Conservation (phyloP, 176 grass and related monocot species). For the Hsuehochloa calcarea region DNA sequence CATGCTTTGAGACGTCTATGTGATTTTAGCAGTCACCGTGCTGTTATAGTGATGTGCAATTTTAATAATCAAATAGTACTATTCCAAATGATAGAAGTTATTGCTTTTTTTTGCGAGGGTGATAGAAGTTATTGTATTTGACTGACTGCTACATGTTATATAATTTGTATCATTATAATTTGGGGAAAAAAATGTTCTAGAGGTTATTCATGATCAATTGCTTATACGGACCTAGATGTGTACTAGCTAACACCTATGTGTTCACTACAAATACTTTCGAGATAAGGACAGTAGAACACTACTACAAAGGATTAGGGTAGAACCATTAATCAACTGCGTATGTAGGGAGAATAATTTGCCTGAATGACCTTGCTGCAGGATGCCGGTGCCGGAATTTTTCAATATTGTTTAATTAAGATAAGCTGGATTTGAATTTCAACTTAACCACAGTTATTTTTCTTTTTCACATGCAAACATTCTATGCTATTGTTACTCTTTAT, state of each 20-base stretch:
- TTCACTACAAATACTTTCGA: not conserved
- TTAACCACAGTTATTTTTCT: not conserved
- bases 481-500: not conserved
- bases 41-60: not conserved
- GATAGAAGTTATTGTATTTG: constrained; percentile 8
- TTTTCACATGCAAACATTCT: not conserved
- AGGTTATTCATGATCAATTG: not conserved
- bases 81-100: not conserved
- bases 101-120: too few relatives aligned
- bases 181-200: not conserved
- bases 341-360: not conserved
- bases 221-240: not conserved
- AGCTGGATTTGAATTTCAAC: not conserved
- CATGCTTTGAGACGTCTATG: not conserved
- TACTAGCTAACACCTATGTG: not conserved
- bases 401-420: constrained; percentile 6
- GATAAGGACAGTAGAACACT: not conserved
- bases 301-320: constrained; percentile 13
- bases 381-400: not conserved
- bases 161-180: not conserved
- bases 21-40: not conserved
- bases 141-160: not conserved
- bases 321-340: not conserved
- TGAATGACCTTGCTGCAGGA: not conserved
- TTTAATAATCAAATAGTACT: constrained; percentile 6